Evolutionary conservation across 441 rosid species (phyloP), one percentile per base, ranked within the genome.

Genomic region (Mallotus repandus): DNA sequence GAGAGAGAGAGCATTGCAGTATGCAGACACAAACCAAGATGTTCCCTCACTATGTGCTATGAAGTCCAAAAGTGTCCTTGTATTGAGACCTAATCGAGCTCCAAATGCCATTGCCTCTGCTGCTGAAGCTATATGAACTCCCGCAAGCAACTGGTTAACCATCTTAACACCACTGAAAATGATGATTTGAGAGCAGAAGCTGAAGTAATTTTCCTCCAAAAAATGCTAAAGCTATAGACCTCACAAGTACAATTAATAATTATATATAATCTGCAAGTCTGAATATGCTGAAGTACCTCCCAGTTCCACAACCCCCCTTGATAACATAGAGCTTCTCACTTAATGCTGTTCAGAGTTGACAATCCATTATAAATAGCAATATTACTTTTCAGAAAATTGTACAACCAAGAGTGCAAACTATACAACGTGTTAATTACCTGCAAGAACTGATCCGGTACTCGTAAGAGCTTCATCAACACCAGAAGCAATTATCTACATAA

Each of bases 61-160:
- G 60, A 81, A 84, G 80, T 91, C 81, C 74, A 91, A 96, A 72
- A 96, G 87, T 69, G 75, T 80, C 86, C 96, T 84, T 71, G 99
- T 86, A 78, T 83, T 85, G 78, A 96, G 97, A 79, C 99, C 94
- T 79, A 96, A 84, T 59, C 94, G 92, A 80, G 97, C 95, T 74
- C 97, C 99, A 76, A 93, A 88, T 60, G 99, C 99, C 89, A 96
- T 91, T 69, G 97, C 99, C 85, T 96, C 99, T 19, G 99, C 99
- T 72, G 97, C 85, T 76, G 97, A 85, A 81, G 98, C 99, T 74
- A 96, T 96, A 82, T 96, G 99, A 79, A 93, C 94, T 78, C 98
- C 98, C 75, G 99, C 99, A 80, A 96, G 99, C 83, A 96, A 80
- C 80, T 96, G 99, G 81, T 96, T 96, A 80, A 88, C 90, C 99